Percentiles rank a stretch among this genome's conserved stretches.
Conservation (phyloP, 108 stramenopile species). For the Nitzschia sp. region DNA sequence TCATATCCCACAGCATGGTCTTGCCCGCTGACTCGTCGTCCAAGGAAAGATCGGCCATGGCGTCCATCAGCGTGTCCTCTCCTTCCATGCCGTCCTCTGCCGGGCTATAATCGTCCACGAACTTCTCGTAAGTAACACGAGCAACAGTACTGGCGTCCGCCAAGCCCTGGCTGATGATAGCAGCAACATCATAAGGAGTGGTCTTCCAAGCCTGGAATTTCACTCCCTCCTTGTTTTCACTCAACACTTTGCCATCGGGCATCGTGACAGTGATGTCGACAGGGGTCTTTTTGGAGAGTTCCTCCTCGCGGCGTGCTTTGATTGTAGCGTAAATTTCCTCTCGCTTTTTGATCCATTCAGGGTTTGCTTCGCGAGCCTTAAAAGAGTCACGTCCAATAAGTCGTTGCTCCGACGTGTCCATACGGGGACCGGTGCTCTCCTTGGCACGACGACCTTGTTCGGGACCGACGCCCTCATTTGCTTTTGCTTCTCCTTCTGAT, state of each 20-base stretch:
- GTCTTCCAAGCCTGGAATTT: slow-evolving; percentile 58
- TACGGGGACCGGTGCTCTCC: slow-evolving; percentile 74
- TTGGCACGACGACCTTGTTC: slow-evolving; percentile 84
- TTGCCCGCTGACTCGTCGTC: slow-evolving; percentile 46
- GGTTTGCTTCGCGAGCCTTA: slow-evolving; percentile 54
- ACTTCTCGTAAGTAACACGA: slow-evolving; percentile 82
- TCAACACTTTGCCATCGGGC: slow-evolving; percentile 91
- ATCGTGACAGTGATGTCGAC: slow-evolving; percentile 90
- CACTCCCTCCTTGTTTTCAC: slow-evolving; percentile 47
- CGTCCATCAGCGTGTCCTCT: slow-evolving; percentile 66
- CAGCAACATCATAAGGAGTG: slow-evolving; percentile 94
- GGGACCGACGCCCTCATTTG: slow-evolving; percentile 18
- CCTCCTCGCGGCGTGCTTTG: slow-evolving; percentile 57
- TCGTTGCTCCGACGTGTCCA: slow-evolving; percentile 51
- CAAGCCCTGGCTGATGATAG: slow-evolving; percentile 86
- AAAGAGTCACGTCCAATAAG: slow-evolving; percentile 85
- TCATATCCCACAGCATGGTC: slow-evolving; percentile 95
- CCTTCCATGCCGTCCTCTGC: slow-evolving; percentile 86
- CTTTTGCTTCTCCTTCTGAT: slow-evolving; percentile 7
- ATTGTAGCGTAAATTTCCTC: slow-evolving; percentile 61
- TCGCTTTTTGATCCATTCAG: slow-evolving; percentile 71
- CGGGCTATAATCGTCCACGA: slow-evolving; percentile 72
- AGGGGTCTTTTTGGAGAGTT: slow-evolving; percentile 65
- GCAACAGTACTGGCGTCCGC: slow-evolving; percentile 88
- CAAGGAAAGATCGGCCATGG: slow-evolving; percentile 68